A percentile compares a stretch with the other conserved stretches of the same genome.
These are phyloP conservation scores for Cladobotryum mycophilum DNA, from an alignment of 2,329 filamentous ascomycete genomes.

Conservation along the genomic window DNA sequence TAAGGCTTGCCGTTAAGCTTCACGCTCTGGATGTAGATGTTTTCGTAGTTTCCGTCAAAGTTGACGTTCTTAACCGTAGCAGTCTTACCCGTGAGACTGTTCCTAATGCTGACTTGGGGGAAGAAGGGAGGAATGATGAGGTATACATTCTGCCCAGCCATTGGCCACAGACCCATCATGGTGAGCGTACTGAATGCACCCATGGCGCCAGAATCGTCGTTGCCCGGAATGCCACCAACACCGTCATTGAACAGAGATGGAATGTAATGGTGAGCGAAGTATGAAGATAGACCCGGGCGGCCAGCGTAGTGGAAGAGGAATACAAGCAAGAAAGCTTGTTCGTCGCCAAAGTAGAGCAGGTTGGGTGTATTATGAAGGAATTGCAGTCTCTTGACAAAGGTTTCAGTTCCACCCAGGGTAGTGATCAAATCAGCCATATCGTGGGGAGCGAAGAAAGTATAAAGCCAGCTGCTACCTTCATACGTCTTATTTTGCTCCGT, in stretches of 20 bases:
- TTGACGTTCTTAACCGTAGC: conserved; percentile 23
- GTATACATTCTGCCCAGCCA: conserved; percentile 48
- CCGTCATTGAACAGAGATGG: conserved; percentile 62
- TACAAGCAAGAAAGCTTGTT: conserved; percentile 45
- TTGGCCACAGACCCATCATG: conserved; percentile 49
- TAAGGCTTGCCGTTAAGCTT: conserved; percentile 50
- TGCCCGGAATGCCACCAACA: conserved; percentile 49
- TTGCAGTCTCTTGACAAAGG: conserved; percentile 53
- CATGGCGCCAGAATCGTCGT: conserved; percentile 49
- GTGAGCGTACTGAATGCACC: conserved; percentile 44
- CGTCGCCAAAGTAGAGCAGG: conserved; percentile 62
- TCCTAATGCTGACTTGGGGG: conserved; percentile 34
- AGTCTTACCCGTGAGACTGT: conserved; percentile 18
- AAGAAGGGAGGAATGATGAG: conserved; percentile 47
- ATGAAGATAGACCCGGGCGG: conserved; percentile 49
- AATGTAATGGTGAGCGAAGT: conserved; percentile 58
- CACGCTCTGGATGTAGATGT: conserved; percentile 53
- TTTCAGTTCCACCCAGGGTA: conserved; percentile 51
- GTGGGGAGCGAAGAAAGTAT: conserved; percentile 54
- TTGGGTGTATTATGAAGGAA: conserved; percentile 58
- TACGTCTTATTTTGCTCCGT: conserved; percentile 44
- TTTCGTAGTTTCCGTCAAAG: conserved; percentile 39
- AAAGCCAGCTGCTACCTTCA: conserved; percentile 65
- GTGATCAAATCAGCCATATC: conserved; percentile 43
- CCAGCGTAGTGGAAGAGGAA: conserved; percentile 60